Evolutionary conservation across 768 basidiomycete species (phyloP), one percentile per base, ranked within the genome.

Genomic region (Mycena kentingensis): DNA sequence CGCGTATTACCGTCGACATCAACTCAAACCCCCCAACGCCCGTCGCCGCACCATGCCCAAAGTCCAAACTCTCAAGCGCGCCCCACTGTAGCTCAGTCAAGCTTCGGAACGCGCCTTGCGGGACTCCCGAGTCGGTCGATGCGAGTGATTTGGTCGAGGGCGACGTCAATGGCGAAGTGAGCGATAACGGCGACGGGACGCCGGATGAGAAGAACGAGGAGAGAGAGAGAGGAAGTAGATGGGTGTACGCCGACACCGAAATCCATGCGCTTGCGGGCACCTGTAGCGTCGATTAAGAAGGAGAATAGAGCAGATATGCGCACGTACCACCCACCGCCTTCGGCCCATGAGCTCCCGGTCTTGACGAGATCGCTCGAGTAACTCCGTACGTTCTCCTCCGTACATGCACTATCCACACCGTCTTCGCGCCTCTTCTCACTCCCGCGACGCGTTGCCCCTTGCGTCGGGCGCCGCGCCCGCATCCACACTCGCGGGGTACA

Each of bases 41-140:
- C 46, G 15, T 43, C 65, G 8, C 64, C 24, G 72, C 79, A 26
- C 77, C 64, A 15, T 73, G 74, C 6, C 82, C 81, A 56, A 98
- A 97, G 0, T 95, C 94, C 70, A 84, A 77, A 32, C 78, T 72
- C 74, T 95, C 92, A 63, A 97, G 97, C 65, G 90, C 85, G 6
- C 92, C 92, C 94, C 94, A 97, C 63, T 86, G 88, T 55, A 94
- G 72, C 51, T 96, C 91, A 0, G 92, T 89, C 58, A 95, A 65
- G 54, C 83, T 91, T 49, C 84, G 78, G 70, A 90, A 96, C 12
- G 77, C 50, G 87, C 88, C 55, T 87, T 87, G 11, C 78, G 77
- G 35, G 76, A 71, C 35, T 76, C 73, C 10, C 52, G 63, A 69
- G n/a, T 19, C 65, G 59, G 58, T 52, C 16, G 55, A 55, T 10